Conservation (phyloP, 2,329 filamentous ascomycete species). For the Myotisia sp. region DNA sequence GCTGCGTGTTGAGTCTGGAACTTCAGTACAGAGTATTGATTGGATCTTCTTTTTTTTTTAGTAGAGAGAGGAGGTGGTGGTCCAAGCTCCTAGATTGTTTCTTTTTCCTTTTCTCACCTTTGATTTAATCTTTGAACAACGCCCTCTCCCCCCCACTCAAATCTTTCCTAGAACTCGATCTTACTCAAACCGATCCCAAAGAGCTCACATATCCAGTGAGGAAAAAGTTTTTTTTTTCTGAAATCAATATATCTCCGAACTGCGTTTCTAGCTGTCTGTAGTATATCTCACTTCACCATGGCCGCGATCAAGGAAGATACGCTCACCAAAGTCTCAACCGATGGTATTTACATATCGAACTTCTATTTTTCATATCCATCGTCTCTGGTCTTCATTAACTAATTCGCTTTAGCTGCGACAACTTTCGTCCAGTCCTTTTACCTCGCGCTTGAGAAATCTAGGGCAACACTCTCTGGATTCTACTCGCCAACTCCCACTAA, state of each 20-base stretch:
- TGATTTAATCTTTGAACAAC: too few species aligned
- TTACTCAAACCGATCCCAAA: background rate
- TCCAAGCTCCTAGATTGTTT: constrained; percentile 5
- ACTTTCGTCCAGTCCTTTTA: constrained; percentile 64
- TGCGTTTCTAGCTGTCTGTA: too few species aligned
- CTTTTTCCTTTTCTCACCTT: background rate
- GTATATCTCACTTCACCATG: constrained; percentile 4
- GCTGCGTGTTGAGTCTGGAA: too few species aligned
- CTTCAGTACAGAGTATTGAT: constrained; percentile 8
- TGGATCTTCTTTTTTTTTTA: background rate
- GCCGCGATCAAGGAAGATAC: constrained; percentile 21
- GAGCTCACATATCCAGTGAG: too few species aligned
- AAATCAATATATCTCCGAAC: background rate
- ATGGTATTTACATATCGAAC: constrained; percentile 25
- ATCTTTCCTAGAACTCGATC: too few species aligned
- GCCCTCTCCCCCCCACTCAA: too few species aligned
- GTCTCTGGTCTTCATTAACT: background rate
- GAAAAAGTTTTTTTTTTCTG: background rate
- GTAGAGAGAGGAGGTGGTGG: background rate
- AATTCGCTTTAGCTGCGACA: constrained; percentile 44
- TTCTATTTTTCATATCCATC: too few species aligned
- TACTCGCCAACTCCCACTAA: constrained; percentile 50
- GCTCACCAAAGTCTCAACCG: constrained; percentile 29
- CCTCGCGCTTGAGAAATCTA: constrained; percentile 49
- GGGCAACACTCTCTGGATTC: constrained; percentile 48